Conservation (phyloP, 2,329 filamentous ascomycete species). For the Penicillium janthinellum region DNA sequence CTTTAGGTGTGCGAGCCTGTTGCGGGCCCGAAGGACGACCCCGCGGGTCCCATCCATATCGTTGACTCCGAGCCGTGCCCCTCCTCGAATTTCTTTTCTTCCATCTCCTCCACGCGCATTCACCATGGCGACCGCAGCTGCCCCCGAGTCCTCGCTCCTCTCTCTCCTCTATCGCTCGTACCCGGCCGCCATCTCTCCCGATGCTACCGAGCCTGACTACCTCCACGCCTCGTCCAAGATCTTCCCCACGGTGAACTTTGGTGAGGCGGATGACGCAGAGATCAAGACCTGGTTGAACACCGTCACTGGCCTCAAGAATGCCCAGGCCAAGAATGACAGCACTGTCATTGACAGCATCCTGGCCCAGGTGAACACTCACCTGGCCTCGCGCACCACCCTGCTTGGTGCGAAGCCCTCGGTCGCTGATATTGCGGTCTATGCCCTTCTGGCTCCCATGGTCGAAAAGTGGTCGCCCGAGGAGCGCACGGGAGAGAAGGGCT, state of each 20-base stretch:
- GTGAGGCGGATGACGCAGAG: slow-evolving; percentile 77
- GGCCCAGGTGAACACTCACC: slow-evolving; percentile 79
- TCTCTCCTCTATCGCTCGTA: slow-evolving; percentile 50
- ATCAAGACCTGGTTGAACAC: slow-evolving; percentile 87
- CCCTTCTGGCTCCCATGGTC: slow-evolving; percentile 73
- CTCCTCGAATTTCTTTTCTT: slow-evolving; percentile 34
- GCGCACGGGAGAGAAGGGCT: slow-evolving; percentile 84
- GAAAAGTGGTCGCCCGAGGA: slow-evolving; percentile 80
- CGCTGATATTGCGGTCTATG: slow-evolving; percentile 82
- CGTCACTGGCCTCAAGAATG: slow-evolving; percentile 67
- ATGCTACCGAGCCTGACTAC: slow-evolving; percentile 47
- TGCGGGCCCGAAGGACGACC: slow-evolving; percentile 28
- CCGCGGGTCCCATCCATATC: slow-evolving; percentile 26
- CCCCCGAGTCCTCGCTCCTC: slow-evolving; percentile 47
- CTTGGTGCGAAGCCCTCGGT: slow-evolving; percentile 87
- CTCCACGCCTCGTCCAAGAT: slow-evolving; percentile 60
- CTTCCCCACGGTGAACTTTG: slow-evolving; percentile 70
- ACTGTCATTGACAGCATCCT: slow-evolving; percentile 65
- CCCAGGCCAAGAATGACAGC: slow-evolving; percentile 53
- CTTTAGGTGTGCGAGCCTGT: slow-evolving; percentile 24
- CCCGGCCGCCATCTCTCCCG: slow-evolving; percentile 41
- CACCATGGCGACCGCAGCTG: slow-evolving; percentile 36
- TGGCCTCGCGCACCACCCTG: slow-evolving; percentile 84
- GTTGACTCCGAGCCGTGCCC: slow-evolving; percentile 31
- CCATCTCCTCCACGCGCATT: slow-evolving; percentile 29